Percentiles rank a stretch among this genome's conserved stretches.
These are phyloP conservation scores for Fomitopsis serialis DNA, from an alignment of 768 basidiomycete genomes.

Conservation along the genomic window DNA sequence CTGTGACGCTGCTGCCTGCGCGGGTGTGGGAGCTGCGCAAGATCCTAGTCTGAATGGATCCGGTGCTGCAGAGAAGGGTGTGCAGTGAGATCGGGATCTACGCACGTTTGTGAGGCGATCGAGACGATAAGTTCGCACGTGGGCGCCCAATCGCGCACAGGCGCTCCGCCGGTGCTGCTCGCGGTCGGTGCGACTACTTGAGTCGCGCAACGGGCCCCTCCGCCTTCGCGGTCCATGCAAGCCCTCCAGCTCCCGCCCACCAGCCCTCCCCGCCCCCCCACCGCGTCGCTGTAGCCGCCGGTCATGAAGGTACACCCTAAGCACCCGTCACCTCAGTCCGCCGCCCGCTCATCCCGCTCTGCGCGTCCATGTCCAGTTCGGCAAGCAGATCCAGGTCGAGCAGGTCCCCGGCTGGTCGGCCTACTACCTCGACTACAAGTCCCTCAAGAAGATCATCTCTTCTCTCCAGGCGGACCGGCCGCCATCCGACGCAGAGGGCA, in stretches of 20 bases:
- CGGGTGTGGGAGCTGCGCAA: conserved; percentile 82
- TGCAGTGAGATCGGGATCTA: not conserved
- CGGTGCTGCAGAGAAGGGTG: conserved; percentile 5
- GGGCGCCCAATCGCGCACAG: conserved; percentile 4
- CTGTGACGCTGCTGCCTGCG: conserved; percentile 76
- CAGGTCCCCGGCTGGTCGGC: conserved; percentile 96
- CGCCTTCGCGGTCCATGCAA: not conserved
- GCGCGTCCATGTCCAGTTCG: conserved; percentile 58
- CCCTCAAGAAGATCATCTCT: conserved; percentile 96
- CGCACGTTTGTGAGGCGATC: conserved; percentile 20
- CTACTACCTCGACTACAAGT: conserved; percentile 98
- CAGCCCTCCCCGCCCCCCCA: not conserved
- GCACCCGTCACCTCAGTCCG: not conserved
- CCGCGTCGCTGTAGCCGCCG: conserved; percentile 8
- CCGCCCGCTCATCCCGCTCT: conserved; percentile 5
- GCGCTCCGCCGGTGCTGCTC: too few species aligned
- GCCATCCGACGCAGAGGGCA: conserved; percentile 82
- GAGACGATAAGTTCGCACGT: conserved; percentile 13
- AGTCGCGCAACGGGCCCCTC: too few species aligned
- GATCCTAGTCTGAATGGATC: conserved; percentile 50
- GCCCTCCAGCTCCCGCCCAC: not conserved
- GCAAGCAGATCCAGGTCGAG: conserved; percentile 94
- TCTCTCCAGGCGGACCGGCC: conserved; percentile 88
- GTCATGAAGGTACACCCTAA: conserved; percentile 26
- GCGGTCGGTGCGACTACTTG: too few species aligned